phyloP scores from a whole-genome alignment of 78 protist species.

The Speleostelium caveatum region DNA sequence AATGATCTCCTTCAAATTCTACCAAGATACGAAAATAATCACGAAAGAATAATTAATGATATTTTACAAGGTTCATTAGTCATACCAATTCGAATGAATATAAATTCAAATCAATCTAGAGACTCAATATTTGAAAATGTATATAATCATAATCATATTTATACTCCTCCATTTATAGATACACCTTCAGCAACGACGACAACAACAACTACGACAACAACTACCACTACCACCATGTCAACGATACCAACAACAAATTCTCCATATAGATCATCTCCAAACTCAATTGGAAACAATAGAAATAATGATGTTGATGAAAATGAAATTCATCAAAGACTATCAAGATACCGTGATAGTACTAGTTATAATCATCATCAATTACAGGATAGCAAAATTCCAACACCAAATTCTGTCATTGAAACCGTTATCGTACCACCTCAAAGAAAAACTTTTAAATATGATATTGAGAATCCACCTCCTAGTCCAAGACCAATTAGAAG shows the following conservation, averaged over 20 bases:
- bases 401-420: no score
- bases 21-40: neutral
- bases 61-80: neutral
- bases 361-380: neutral
- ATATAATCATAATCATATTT: neutral
- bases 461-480: constrained; percentile 46
- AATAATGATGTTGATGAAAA: neutral
- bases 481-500: constrained; percentile 50
- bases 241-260: neutral
- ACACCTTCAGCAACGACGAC: neutral
- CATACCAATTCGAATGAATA: neutral
- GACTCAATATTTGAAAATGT: no score
- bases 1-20: neutral
- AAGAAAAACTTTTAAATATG: no score
- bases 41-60: neutral
- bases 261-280: neutral
- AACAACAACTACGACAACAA: neutral
- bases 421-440: no score
- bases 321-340: neutral
- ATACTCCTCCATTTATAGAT: neutral
- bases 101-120: neutral
- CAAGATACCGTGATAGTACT: neutral
- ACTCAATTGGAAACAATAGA: neutral
- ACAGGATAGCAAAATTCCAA: no score
- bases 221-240: neutral